Evolutionary conservation across 306 rosid genomes (phyloP), one percentile per base, ranked within the genome.

Genomic region (Leucaena leucocephala): DNA sequence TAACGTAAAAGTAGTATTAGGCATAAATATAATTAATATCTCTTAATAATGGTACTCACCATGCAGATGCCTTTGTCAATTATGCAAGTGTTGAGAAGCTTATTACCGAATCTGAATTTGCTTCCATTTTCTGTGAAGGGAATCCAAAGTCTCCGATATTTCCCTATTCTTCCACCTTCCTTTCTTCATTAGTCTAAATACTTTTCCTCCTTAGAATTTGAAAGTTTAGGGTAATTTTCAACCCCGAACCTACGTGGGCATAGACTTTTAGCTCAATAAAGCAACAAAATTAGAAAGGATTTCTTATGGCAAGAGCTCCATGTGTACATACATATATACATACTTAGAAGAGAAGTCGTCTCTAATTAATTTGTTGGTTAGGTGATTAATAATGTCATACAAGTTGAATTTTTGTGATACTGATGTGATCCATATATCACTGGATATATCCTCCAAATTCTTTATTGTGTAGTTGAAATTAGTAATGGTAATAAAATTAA

Each of bases 61-160:
- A 38, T 38, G 42, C 42, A 38, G 42, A 3, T 58, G 42, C 42
- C 42, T 38, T 38, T 6, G 42, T 38, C 59, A 35, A 21, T 35
- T 57, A 22, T 58, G 15, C 10, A 22, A 72, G 46, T 7, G 54
- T 52, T 84, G 67, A 68, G 70, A 75, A 81, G 11, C 19, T 75
- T 55, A 49, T 68, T 42, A 78, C 85, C 83, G 78, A 58, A 22
- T 58, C 65, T 58, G 34, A 58, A 76, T 54, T 21, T 45, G 42
- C 79, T 72, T 68, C 39, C 11, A 22, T 62, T 54, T 54, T 40
- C 46, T 43, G 17, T 13, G 15, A 34, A 33, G 1, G 69, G 87
- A 80, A 84, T 84, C 87, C 87, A 76, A 80, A 66, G 87, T 50
- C 27, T 63, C 35, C 22, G 12, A 61, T 50, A 50, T 50, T 14